These are phyloP conservation scores for Penicillium sp. DNA, from an alignment of 2,329 filamentous ascomycete species.

Conservation along the genomic window DNA sequence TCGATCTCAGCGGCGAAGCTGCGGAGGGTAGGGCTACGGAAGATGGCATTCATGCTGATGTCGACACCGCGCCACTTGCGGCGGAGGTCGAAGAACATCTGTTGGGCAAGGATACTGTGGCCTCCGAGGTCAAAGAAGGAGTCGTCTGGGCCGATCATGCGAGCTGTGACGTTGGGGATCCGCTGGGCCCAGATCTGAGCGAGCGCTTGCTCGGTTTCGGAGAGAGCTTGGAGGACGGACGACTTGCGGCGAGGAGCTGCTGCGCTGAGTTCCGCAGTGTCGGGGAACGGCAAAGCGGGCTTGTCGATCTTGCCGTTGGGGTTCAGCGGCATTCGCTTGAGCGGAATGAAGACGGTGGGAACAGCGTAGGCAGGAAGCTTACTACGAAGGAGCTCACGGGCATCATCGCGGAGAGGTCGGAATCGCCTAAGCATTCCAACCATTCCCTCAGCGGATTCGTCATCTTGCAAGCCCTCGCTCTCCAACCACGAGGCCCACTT, in stretches of 20 bases:
- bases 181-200: conserved; percentile 76
- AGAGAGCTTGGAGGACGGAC: conserved; percentile 53
- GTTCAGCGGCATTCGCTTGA: conserved; percentile 76
- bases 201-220: conserved; percentile 67
- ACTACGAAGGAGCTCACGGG: conserved; percentile 71
- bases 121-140: conserved; percentile 81
- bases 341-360: conserved; percentile 73
- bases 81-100: conserved; percentile 74
- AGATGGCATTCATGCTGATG: conserved; percentile 73
- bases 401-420: conserved; percentile 63
- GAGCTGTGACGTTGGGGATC: conserved; percentile 68
- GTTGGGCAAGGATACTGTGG: conserved; percentile 79
- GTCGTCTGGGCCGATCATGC: conserved; percentile 67
- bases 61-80: conserved; percentile 66
- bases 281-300: conserved; percentile 79
- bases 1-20: conserved; percentile 63
- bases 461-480: conserved; percentile 58
- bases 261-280: conserved; percentile 68
- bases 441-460: conserved; percentile 55
- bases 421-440: conserved; percentile 64
- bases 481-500: conserved; percentile 74
- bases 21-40: conserved; percentile 67
- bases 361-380: conserved; percentile 77
- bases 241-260: conserved; percentile 57
- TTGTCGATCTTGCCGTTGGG: conserved; percentile 87